Base-by-base conservation (phyloP, 1,284 basidiomycete species). In the Hypsizygus ulmarius region DNA sequence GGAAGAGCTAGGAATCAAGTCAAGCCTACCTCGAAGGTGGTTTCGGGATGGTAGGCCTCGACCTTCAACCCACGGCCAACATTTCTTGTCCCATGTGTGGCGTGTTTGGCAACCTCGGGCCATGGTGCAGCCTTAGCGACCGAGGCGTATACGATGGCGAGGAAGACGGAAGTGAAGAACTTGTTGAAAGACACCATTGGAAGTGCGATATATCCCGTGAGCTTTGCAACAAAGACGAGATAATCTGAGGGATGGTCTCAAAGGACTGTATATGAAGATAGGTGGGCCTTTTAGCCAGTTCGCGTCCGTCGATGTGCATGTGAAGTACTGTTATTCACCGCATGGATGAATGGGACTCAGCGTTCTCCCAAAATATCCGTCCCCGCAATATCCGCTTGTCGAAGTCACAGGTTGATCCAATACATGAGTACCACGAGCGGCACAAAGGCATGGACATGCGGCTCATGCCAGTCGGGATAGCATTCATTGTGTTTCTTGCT, bases 21-120 rank as follows among this genome's bases (percentile, higher is more conserved):
- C n/a, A 30, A 10, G 34, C 52, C 7, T 48, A 72, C 74, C 64
- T 74, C 68, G 59, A 67, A 75, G 3, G 69, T 65, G 3, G 69
- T 67, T 47, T 63, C 65, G 14, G 73, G 74, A 53, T 74, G 68
- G 63, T 68, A 77, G 27, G 64, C 58, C 56, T 70, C 66, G 32
- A 76, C 42, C 52, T 40, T 39, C 34, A 47, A 15, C 5, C 34
- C 43, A 12, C 43, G 46, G 28, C 46, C 51, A 35, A 49, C 46
- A 29, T 35, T 30, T 30, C 40, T 29, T 4, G 39, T 49, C 21
- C 47, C 33, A 25, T 52, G 51, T 11, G 46, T 52, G 3, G 51
- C 18, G 40, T 52, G 49, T 18, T 39, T 54, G n/a, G 44, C 32
- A 2, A 42, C 27, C 7, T 42, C 7, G 19, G 49, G 41, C 21